Percentiles rank a stretch among this genome's conserved stretches.
phyloP scores from a whole-genome alignment of 192 early-diverging fungal genomes.

The Umbelopsis sp. region DNA sequence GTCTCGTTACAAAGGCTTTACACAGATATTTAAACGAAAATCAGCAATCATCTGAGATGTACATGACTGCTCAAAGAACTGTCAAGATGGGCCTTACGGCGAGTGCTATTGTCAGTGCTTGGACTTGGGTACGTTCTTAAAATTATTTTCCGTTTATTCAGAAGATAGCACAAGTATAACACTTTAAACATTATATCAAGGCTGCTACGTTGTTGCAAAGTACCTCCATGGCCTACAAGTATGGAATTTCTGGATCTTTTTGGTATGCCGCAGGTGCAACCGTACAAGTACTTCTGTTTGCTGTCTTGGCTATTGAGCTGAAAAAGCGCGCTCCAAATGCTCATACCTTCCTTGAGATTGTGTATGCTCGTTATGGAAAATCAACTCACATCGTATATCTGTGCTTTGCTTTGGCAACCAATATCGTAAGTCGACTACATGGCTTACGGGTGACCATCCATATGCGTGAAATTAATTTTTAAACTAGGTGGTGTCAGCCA shows the following conservation, averaged over 20 bases:
- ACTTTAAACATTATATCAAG: slow-evolving; percentile 32
- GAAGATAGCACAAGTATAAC: too few species aligned
- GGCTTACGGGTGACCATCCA: not conserved
- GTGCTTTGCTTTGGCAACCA: slow-evolving; percentile 53
- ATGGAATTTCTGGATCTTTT: slow-evolving; percentile 57
- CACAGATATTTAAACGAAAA: slow-evolving; percentile 67
- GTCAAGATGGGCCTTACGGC: slow-evolving; percentile 74
- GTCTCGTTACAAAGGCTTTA: slow-evolving; percentile 62
- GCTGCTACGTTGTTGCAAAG: slow-evolving; percentile 72
- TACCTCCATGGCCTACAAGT: slow-evolving; percentile 72
- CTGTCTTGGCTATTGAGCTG: slow-evolving; percentile 73
- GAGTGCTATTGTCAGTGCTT: slow-evolving; percentile 68
- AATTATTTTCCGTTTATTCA: not conserved
- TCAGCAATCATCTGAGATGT: slow-evolving; percentile 64
- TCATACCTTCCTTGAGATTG: slow-evolving; percentile 75
- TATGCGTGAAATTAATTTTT: not conserved
- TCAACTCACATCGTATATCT: slow-evolving; percentile 63
- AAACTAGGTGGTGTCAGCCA: slow-evolving; percentile 66
- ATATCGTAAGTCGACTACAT: slow-evolving; percentile 37
- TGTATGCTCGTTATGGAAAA: slow-evolving; percentile 67
- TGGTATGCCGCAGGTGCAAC: slow-evolving; percentile 74
- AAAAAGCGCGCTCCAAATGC: slow-evolving; percentile 75
- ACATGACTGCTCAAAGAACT: slow-evolving; percentile 67
- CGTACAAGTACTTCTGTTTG: slow-evolving; percentile 72
- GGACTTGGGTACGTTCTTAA: slow-evolving; percentile 31